Percentiles rank a stretch among this genome's conserved stretches.
These are phyloP conservation scores for Populus hybrid DNA, from an alignment of 441 rosid genomes.

Conservation along the genomic window DNA sequence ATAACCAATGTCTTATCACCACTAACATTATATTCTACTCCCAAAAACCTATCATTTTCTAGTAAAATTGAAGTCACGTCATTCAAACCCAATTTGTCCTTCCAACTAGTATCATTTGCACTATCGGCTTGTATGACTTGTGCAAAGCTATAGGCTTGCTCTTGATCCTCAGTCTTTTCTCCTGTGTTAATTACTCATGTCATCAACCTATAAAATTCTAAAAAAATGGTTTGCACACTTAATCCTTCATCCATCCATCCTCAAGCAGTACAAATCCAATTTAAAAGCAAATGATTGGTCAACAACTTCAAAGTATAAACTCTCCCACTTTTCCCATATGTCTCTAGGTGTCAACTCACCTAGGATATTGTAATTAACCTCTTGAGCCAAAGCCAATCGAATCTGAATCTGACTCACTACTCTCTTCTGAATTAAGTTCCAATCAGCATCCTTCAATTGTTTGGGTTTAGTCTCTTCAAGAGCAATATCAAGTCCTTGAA, in stretches of 20 bases:
- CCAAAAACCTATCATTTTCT: not conserved
- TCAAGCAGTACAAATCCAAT: not conserved
- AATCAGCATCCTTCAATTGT: not conserved
- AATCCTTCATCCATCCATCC: not conserved
- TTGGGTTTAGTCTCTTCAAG: not conserved
- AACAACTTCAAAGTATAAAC: not conserved
- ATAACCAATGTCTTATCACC: not conserved
- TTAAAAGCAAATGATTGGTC: not conserved
- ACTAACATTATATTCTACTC: not conserved
- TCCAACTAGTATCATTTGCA: not conserved
- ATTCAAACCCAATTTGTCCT: not conserved
- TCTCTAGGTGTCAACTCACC: not conserved
- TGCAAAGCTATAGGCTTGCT: not conserved
- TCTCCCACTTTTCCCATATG: not conserved
- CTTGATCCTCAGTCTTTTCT: not conserved
- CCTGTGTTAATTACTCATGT: not conserved
- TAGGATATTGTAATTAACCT: not conserved
- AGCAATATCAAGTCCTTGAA: not conserved
- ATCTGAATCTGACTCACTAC: not conserved
- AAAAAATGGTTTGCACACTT: not conserved
- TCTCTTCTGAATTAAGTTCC: not conserved
- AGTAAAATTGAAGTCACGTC: not conserved
- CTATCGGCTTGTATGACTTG: not conserved
- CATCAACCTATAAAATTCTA: not conserved
- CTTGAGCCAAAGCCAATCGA: not conserved